Evolutionary conservation across 2,329 filamentous ascomycete species (phyloP), one percentile per base, ranked within the genome.

Genomic region (Ophiostoma australiae): DNA sequence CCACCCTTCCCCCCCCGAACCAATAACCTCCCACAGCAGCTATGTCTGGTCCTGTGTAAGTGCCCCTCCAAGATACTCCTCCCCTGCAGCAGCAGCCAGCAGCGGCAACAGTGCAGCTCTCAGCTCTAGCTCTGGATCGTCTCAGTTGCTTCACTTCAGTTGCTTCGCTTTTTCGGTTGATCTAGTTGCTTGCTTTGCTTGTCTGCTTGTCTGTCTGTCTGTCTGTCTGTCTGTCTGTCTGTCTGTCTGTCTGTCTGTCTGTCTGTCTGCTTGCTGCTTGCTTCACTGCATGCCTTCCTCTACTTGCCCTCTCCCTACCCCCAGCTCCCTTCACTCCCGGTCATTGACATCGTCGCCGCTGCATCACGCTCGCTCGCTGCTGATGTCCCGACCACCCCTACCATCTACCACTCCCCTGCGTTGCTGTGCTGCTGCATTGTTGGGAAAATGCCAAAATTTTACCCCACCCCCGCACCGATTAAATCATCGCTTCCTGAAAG

Each of bases 31-130:
- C 20, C 48, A 55, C 27, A 67, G 61, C 72, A 73, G 52, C 81
- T 81, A 88, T 89, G 86, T 88, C 86, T 85, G 85, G 86, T 80
- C 81, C 88, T 82, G 87, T 88, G 88, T 90, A 87, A 89, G 88
- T 89, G 70, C 70, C 68, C 67, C 35, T 67, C 65, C 35, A 37
- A 13, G 35, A 63, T 70, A 31, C 27, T 31, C 33, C 27, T 44
- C 44, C 35, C 65, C 27, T 67, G 37, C 48, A 58, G 69, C 69
- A 58, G 44, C 48, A 67, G 48, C 70, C 52, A 37, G 48, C 27
- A 31, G n/a, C 20, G 23, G 37, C 35, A 66, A 37, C 37, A 41
- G n/a, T 31, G 27, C 20, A 41, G 63, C 37, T 48, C 27, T 23
- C 52, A 66, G 35, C 35, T 65, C 58, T 23, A 66, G 63, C 63